Evolutionary conservation across 768 basidiomycete species (phyloP).

Genomic region (Pluteus cervinus): DNA sequence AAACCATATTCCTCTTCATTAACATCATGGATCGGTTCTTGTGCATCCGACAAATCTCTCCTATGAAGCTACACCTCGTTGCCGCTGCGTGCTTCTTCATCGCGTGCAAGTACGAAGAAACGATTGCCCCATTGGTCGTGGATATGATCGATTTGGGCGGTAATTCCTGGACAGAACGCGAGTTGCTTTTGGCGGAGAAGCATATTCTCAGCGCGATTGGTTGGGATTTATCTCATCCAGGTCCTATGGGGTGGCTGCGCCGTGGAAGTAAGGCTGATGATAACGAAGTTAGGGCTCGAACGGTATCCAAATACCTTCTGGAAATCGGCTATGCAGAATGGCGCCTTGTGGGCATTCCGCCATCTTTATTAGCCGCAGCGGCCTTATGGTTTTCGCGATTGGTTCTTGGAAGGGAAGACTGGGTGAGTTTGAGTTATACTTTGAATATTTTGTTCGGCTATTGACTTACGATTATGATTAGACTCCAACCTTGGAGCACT

Average conservation of each 20-base stretch:
- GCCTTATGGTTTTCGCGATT: slow-evolving; percentile 82
- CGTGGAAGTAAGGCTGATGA: slow-evolving; percentile 91
- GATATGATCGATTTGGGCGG: slow-evolving; percentile 82
- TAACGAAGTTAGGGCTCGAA: slow-evolving; percentile 80
- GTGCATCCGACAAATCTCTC: slow-evolving; percentile 63
- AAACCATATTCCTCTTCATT: slow-evolving; percentile 85
- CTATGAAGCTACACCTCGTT: slow-evolving; percentile 86
- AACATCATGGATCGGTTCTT: slow-evolving; percentile 84
- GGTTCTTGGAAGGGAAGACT: slow-evolving; percentile 72
- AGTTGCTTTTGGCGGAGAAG: slow-evolving; percentile 84
- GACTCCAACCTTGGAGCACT: slow-evolving; percentile 84
- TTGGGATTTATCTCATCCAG: slow-evolving; percentile 83
- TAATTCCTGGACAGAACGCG: slow-evolving; percentile 65
- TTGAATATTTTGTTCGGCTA: neutral
- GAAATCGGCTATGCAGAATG: slow-evolving; percentile 84
- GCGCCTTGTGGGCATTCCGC: slow-evolving; percentile 65
- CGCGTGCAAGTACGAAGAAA: slow-evolving; percentile 90
- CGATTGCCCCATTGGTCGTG: slow-evolving; percentile 75
- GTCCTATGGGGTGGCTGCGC: slow-evolving; percentile 84
- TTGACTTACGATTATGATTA: slow-evolving; percentile 23
- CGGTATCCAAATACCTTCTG: slow-evolving; percentile 85
- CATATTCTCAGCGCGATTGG: slow-evolving; percentile 83
- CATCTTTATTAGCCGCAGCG: slow-evolving; percentile 78
- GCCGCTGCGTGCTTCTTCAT: slow-evolving; percentile 86
- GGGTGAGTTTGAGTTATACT: slow-evolving; percentile 56